A percentile compares a stretch with the other conserved stretches of the same genome.
These are phyloP conservation scores for Coemansia sp. DNA, from an alignment of 192 early-diverging fungal genomes.

Conservation along the genomic window DNA sequence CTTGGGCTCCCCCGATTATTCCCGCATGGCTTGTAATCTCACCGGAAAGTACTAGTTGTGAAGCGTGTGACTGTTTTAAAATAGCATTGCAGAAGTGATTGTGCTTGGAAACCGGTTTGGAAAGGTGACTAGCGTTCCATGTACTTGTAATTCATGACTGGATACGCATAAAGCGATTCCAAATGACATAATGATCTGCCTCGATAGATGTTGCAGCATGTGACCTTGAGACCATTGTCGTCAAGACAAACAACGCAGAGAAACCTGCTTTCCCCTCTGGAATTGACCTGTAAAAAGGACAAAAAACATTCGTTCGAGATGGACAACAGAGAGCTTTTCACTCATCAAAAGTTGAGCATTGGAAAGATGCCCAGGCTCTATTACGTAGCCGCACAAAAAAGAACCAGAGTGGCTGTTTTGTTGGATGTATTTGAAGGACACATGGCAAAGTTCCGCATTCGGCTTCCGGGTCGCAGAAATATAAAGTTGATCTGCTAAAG, in stretches of 20 bases:
- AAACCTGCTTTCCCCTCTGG: no score
- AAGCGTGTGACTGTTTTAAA: not conserved
- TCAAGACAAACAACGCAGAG: no score
- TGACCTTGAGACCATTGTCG: not conserved
- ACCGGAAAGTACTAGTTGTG: not conserved
- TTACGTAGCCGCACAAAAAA: not conserved
- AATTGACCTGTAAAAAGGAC: no score
- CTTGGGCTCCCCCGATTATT: no score
- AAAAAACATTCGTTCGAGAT: no score
- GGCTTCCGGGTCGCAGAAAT: not conserved
- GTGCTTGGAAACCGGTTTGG: no score
- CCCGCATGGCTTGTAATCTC: not conserved
- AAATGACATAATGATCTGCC: slow-evolving; percentile 1
- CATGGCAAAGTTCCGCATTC: not conserved
- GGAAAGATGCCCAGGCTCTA: no score
- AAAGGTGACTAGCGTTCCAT: not conserved
- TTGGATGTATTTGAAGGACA: not conserved
- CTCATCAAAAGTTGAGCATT: no score
- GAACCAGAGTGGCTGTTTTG: no score
- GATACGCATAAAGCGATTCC: not conserved
- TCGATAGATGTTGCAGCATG: not conserved
- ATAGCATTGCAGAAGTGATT: not conserved
- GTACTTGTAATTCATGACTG: not conserved
- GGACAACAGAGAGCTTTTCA: no score
- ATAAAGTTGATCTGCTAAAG: not conserved